Evolutionary conservation across 1,284 basidiomycete species (phyloP).

Genomic region (Pholiota adiposa): DNA sequence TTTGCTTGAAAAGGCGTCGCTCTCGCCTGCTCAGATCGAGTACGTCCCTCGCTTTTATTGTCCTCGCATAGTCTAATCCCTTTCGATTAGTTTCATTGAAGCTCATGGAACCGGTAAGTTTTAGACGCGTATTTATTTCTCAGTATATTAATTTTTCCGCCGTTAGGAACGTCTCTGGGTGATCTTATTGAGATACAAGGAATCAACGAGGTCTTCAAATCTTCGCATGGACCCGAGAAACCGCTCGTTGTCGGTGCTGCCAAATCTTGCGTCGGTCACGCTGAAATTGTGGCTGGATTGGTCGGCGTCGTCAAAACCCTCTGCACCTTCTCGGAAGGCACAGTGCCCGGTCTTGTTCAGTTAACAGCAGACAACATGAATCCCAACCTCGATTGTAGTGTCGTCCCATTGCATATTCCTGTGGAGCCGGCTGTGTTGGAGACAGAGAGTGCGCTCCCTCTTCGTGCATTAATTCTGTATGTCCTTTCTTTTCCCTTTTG

Average conservation of each 20-base stretch:
- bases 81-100: conserved; percentile 35
- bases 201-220: conserved; percentile 38
- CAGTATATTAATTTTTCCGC: no score
- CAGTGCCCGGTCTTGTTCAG: conserved; percentile 37
- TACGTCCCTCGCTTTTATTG: conserved; percentile 21
- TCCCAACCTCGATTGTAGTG: conserved; percentile 34
- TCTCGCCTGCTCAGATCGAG: conserved; percentile 37
- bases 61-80: background rate
- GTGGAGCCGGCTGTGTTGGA: conserved; percentile 24
- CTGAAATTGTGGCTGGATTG: conserved; percentile 37
- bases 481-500: conserved; percentile 9
- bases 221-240: conserved; percentile 29
- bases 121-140: no score
- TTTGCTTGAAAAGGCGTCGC: conserved; percentile 31
- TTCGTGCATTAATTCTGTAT: conserved; percentile 36
- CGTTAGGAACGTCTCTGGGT: conserved; percentile 35
- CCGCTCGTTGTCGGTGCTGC: conserved; percentile 39
- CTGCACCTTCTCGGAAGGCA: conserved; percentile 28
- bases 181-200: conserved; percentile 41
- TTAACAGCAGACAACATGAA: conserved; percentile 35
- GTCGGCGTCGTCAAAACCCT: conserved; percentile 37
- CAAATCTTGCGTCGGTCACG: conserved; percentile 39
- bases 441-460: conserved; percentile 20
- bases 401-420: conserved; percentile 36
- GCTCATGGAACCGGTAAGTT: conserved; percentile 43